Evolutionary conservation across 768 basidiomycete genomes (phyloP).

Genomic region (Mycena kentingensis): DNA sequence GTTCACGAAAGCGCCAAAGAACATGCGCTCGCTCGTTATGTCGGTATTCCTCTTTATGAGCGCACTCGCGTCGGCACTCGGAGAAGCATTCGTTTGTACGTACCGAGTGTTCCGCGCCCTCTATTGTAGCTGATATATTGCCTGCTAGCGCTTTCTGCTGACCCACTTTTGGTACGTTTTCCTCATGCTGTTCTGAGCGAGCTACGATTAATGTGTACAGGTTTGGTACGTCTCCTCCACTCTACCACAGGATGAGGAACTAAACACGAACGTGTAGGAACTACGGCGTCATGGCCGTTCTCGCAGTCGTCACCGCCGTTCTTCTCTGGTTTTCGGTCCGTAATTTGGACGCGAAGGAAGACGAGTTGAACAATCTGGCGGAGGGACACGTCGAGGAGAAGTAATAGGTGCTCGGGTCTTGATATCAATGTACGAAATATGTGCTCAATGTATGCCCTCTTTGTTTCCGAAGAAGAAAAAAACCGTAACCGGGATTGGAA

Average conservation of each 20-base stretch:
- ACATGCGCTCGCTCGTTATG: constrained; percentile 69
- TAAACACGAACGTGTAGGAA: too few species aligned
- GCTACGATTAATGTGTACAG: constrained; percentile 34
- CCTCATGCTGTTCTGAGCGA: too few species aligned
- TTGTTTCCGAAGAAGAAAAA: too few species aligned
- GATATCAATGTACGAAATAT: not conserved
- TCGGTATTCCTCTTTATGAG: constrained; percentile 42
- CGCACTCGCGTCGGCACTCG: constrained; percentile 48
- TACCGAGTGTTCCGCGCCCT: constrained; percentile 11
- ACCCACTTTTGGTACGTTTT: constrained; percentile 56
- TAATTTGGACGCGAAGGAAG: constrained; percentile 63
- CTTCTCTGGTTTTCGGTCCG: constrained; percentile 41
- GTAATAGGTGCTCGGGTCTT: not conserved
- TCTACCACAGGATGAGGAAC: too few species aligned
- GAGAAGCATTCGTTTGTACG: constrained; percentile 52
- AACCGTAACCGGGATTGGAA: too few species aligned
- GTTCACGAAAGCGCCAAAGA: constrained; percentile 41
- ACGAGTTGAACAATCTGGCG: constrained; percentile 57
- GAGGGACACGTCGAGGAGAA: constrained; percentile 35
- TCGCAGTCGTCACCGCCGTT: constrained; percentile 2
- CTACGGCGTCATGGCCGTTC: constrained; percentile 12
- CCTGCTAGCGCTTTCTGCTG: constrained; percentile 42
- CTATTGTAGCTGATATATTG: not conserved
- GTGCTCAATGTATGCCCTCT: not conserved
- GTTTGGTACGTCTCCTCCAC: not conserved